These are phyloP conservation scores for Aspergillus sp. DNA, from an alignment of 2,329 filamentous ascomycete species.

Conservation along the genomic window DNA sequence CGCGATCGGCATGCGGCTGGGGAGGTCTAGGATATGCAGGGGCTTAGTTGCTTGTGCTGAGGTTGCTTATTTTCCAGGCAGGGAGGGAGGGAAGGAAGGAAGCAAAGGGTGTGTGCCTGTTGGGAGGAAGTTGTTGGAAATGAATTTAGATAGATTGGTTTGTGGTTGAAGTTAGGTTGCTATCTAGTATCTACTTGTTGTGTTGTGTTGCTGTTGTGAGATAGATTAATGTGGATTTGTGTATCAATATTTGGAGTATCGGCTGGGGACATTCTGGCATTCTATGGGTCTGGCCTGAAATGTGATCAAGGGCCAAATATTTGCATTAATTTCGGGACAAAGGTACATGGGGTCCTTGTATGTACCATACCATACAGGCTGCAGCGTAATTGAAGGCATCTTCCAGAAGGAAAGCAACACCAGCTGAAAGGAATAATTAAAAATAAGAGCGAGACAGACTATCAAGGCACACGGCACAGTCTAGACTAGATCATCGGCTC, in stretches of 20 bases:
- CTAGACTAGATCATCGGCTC: constrained; percentile 18
- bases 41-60: background rate
- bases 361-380: constrained; percentile 18
- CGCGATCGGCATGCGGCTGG: constrained; percentile 23
- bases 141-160: background rate
- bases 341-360: constrained; percentile 4
- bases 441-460: constrained; percentile 8
- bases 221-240: background rate
- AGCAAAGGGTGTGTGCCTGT: background rate
- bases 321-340: background rate
- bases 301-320: background rate
- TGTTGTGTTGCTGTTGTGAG: background rate
- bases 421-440: background rate
- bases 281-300: background rate
- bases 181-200: background rate
- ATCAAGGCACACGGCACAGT: constrained; percentile 11
- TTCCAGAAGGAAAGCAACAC: background rate
- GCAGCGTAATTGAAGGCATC: background rate
- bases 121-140: background rate
- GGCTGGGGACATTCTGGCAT: background rate
- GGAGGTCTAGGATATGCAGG: constrained; percentile 3
- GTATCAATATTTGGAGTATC: background rate
- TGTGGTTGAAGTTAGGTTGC: background rate
- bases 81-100: too few species aligned
- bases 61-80: background rate